phyloP scores from a whole-genome alignment of 2,329 filamentous ascomycete species.

The Incumbomyces delicatus region DNA sequence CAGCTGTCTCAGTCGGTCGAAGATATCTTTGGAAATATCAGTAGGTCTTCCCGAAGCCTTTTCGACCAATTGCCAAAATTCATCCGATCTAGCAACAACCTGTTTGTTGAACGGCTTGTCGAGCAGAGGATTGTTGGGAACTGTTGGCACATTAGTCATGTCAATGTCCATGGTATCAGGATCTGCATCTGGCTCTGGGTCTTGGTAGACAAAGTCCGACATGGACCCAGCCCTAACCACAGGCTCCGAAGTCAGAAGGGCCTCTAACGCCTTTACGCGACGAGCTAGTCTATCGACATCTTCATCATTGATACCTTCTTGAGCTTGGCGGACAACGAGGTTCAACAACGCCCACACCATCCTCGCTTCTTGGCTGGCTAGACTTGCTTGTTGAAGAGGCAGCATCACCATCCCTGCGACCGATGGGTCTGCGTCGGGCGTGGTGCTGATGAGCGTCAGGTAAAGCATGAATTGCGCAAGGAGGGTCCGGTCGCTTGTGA shows the following conservation, averaged over 20 bases:
- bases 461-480: constrained; percentile 59
- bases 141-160: constrained; percentile 26
- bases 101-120: constrained; percentile 36
- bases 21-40: background rate
- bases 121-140: constrained; percentile 9
- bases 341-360: constrained; percentile 51
- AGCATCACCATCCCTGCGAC: background rate
- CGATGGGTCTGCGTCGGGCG: constrained; percentile 8
- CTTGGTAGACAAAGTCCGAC: constrained; percentile 21
- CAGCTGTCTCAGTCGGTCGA: constrained; percentile 44
- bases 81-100: constrained; percentile 53
- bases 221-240: constrained; percentile 16
- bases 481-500: constrained; percentile 49
- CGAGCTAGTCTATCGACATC: constrained; percentile 24
- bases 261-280: constrained; percentile 16
- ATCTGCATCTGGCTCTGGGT: constrained; percentile 14
- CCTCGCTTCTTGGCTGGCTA: constrained; percentile 26
- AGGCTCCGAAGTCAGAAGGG: constrained; percentile 18
- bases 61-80: constrained; percentile 75
- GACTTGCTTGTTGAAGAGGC: constrained; percentile 10
- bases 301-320: constrained; percentile 16
- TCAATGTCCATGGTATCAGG: constrained; percentile 37
- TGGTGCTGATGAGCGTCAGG: constrained; percentile 33
- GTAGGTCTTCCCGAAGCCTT: constrained; percentile 46
- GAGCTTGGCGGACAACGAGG: constrained; percentile 37